Base-by-base conservation (phyloP, 768 basidiomycete genomes). In the Boletus eberwhitei region DNA sequence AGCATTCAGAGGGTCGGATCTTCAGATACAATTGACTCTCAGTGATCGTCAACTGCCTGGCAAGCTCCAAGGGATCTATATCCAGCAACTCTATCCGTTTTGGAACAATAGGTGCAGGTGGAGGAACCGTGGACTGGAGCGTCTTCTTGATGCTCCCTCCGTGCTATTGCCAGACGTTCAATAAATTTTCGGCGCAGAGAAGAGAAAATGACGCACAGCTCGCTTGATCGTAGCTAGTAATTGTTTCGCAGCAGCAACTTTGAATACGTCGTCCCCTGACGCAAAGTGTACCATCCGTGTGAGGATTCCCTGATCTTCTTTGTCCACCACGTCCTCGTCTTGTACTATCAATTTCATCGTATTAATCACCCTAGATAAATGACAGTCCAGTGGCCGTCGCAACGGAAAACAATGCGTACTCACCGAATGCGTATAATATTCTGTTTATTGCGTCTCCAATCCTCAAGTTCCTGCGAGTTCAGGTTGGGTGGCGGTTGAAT, bases 21-120 rank as follows among this genome's bases (percentile, higher is more conserved):
- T 77, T 77, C 65, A 76, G 74, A 70, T 82, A 88, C 40, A 85
- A 68, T 14, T 75, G 71, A 50, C 78, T 80, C 65, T 88, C 87
- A 60, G 82, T 76, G 58, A 87, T 78, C 0, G 87, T 87, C 59
- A 88, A 66, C 66, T 88, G 86, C 14, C 86, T 75, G 0, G 86
- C 86, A 4, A 88, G 65, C 63, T 88, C 86, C 43, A 84, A 64
- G 0, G 86, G 77, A 58, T 85, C 80, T 43, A 88, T 78, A 50
- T 88, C 87, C 12, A 78, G 59, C 5, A 87, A 61, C 41, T 82
- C 81, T 53, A 83, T 60, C 55, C 77, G 79, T 63, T 72, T 75
- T 8, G 71, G 72, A 49, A 73, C 72, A 50, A 76, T 77, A 7
- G 84, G 85, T 1, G 82, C 60, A 12, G 78, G 72, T 1, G 85